A percentile compares a stretch with the other conserved stretches of the same genome.
Conservation (phyloP, 192 early-diverging fungal genomes). For the Coemansia sp. region DNA sequence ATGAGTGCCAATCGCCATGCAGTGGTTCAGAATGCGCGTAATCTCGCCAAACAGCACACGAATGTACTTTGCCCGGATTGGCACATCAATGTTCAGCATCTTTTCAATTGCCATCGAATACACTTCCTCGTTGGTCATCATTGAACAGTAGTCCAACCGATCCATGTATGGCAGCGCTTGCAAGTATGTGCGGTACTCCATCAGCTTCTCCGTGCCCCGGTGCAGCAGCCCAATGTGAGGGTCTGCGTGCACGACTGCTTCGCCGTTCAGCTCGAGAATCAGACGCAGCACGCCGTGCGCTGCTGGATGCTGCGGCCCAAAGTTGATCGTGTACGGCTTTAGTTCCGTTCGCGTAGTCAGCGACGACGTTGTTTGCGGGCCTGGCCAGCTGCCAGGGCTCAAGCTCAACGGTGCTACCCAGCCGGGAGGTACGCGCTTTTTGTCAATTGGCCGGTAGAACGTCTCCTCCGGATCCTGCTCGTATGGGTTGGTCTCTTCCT, state of each 20-base stretch:
- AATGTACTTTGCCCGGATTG: conserved; percentile 91
- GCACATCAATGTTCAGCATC: conserved; percentile 95
- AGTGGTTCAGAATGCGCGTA: conserved; percentile 96
- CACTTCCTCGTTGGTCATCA: conserved; percentile 99
- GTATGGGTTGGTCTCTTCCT: conserved; percentile 4
- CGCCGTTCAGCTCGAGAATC: conserved; percentile 91
- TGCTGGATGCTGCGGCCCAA: conserved; percentile 99
- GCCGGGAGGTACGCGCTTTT: conserved; percentile 33
- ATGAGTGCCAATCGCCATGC: conserved; percentile 96
- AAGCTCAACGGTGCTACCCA: conserved; percentile 45
- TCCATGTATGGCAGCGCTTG: conserved; percentile 99
- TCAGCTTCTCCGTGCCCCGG: conserved; percentile 98
- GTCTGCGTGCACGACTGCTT: conserved; percentile 89
- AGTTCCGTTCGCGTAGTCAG: conserved; percentile 42
- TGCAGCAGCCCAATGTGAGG: conserved; percentile 97
- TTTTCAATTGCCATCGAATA: conserved; percentile 98
- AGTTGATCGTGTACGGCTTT: conserved; percentile 95
- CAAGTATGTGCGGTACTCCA: conserved; percentile 98
- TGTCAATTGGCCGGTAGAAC: conserved; percentile 31
- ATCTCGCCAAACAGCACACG: conserved; percentile 97
- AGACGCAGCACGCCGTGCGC: conserved; percentile 95
- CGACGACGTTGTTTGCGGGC: conserved; percentile 34
- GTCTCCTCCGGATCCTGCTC: conserved; percentile 31
- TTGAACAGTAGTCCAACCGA: conserved; percentile 96
- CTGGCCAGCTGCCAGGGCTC: conserved; percentile 47